phyloP scores from a whole-genome alignment of 2,329 filamentous ascomycete species.

The Trichoderma arundinaceum region DNA sequence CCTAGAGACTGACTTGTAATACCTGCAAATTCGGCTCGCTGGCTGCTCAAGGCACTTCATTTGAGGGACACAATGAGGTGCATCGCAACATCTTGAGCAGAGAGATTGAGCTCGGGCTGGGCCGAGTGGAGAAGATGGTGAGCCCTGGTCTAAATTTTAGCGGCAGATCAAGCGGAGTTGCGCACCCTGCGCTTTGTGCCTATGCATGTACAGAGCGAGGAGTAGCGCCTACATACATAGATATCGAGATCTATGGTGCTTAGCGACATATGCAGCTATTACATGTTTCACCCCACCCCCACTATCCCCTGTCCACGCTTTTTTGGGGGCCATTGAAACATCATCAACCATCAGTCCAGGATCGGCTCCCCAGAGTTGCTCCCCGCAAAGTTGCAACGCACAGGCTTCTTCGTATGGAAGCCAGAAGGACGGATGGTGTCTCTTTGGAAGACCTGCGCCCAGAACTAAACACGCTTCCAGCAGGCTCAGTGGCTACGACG shows the following conservation, averaged over 20 bases:
- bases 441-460: too few relatives aligned
- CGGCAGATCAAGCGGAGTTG: conserved; percentile 22
- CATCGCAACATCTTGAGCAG: conserved; percentile 3
- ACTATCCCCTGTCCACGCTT: neutral
- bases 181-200: neutral
- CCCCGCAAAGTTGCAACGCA: conserved; percentile 5
- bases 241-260: neutral
- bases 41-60: neutral
- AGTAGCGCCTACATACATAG: neutral
- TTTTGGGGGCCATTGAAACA: neutral
- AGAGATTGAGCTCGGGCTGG: neutral
- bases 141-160: conserved; percentile 21
- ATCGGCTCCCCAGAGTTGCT: conserved; percentile 3
- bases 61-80: conserved; percentile 2
- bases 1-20: too few relatives aligned
- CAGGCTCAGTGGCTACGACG: too few relatives aligned
- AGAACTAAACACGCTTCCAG: too few relatives aligned
- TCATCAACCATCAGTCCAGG: conserved; percentile 1
- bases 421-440: too few relatives aligned
- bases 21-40: neutral
- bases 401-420: neutral
- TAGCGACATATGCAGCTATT: too few relatives aligned
- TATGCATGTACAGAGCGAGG: neutral
- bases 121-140: neutral
- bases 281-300: neutral